phyloP scores from a whole-genome alignment of 2,329 filamentous ascomycete species.

The Purpureocillium takamizusanense region DNA sequence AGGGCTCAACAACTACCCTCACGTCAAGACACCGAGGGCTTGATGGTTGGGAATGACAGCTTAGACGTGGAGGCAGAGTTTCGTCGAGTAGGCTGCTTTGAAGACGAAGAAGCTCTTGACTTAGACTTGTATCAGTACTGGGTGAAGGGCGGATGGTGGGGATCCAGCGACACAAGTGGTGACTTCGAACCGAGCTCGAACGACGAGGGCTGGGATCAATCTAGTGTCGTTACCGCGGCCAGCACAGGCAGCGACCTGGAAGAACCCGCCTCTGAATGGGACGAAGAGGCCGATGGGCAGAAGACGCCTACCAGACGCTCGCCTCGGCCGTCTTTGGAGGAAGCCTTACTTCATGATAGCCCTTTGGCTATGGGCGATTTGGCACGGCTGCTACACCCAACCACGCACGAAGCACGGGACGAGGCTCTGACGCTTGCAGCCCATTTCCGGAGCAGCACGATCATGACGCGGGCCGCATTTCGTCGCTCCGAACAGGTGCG shows the following conservation, averaged over 20 bases:
- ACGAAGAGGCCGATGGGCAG: conserved; percentile 37
- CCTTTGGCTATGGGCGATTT: conserved; percentile 60
- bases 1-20: background rate
- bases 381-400: conserved; percentile 73
- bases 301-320: conserved; percentile 67
- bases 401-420: conserved; percentile 65
- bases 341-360: conserved; percentile 47
- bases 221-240: conserved; percentile 62
- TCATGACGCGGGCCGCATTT: conserved; percentile 78
- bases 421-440: conserved; percentile 76
- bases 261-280: conserved; percentile 21
- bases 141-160: conserved; percentile 77
- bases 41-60: conserved; percentile 49
- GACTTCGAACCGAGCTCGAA: conserved; percentile 56
- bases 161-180: conserved; percentile 69
- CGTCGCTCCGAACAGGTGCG: conserved; percentile 58
- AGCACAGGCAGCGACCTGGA: conserved; percentile 27
- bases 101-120: conserved; percentile 60
- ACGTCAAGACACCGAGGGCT: conserved; percentile 33
- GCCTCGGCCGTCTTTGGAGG: conserved; percentile 37
- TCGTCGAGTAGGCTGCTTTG: conserved; percentile 40
- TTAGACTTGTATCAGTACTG: conserved; percentile 75
- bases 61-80: conserved; percentile 79
- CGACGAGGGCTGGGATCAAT: conserved; percentile 60
- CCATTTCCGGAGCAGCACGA: conserved; percentile 60